phyloP scores from a whole-genome alignment of 257 asterid species.

The Capsicum chinense region DNA sequence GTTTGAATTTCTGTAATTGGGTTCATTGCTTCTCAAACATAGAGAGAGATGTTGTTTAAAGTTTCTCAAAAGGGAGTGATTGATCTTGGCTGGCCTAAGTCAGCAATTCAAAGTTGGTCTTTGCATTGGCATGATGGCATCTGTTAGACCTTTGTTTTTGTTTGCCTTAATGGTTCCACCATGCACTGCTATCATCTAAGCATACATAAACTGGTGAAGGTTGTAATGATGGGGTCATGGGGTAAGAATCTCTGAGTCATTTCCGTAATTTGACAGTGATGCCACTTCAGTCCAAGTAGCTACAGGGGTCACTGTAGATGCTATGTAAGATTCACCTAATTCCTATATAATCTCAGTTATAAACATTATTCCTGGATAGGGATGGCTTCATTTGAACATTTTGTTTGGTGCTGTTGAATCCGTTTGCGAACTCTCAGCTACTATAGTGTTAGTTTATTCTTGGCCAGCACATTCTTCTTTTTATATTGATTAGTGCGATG shows the following conservation, averaged over 20 bases:
- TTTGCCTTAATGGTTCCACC: not conserved
- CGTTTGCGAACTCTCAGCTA: not conserved
- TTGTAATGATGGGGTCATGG: not conserved
- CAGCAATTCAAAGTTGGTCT: not conserved
- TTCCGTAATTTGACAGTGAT: not conserved
- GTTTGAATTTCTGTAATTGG: not conserved
- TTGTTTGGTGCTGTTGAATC: not conserved
- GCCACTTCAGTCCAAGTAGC: not conserved
- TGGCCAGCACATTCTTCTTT: not conserved
- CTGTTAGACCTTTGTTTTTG: not conserved
- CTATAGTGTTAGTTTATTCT: not conserved
- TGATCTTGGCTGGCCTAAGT: not conserved
- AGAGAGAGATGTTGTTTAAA: not conserved
- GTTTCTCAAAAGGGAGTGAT: not conserved
- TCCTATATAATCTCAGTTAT: not conserved
- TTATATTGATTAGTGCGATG: not conserved
- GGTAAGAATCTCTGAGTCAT: not conserved
- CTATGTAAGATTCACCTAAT: conserved; percentile 6
- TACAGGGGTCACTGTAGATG: not conserved
- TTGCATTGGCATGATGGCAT: not conserved
- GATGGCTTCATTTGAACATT: not conserved
- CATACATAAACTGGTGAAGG: not conserved
- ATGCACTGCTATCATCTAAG: not conserved
- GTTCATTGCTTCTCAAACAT: not conserved
- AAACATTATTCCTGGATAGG: not conserved